Percentiles rank a stretch among this genome's conserved stretches.
phyloP scores from a whole-genome alignment of 176 grass and related monocot genomes.

The Neostapfia colusana region DNA sequence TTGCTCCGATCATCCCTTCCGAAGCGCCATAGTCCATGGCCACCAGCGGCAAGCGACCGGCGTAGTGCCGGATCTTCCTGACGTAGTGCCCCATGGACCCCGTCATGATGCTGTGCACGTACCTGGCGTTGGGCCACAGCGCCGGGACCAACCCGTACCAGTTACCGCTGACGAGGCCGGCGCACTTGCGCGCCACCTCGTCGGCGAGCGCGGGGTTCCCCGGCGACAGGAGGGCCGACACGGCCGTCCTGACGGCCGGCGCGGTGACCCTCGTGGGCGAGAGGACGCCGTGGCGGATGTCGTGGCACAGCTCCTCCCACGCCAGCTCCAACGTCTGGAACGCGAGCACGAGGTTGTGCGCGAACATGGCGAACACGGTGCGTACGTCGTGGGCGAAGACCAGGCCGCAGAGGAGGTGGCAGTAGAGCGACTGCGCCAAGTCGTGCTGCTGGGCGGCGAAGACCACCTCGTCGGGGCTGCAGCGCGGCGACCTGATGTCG shows the following conservation, averaged over 20 bases:
- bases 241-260: conserved; percentile 49
- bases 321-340: conserved; percentile 66
- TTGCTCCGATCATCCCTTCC: conserved; percentile 70
- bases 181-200: conserved; percentile 52
- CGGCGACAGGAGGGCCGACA: conserved; percentile 26
- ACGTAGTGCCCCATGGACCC: conserved; percentile 90
- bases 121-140: conserved; percentile 77
- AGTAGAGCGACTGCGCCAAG: conserved; percentile 77
- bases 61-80: conserved; percentile 72
- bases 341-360: conserved; percentile 73
- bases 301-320: conserved; percentile 68
- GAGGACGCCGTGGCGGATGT: conserved; percentile 61
- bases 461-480: conserved; percentile 75
- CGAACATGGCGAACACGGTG: conserved; percentile 68
- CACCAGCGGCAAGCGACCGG: conserved; percentile 58
- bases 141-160: conserved; percentile 74
- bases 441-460: conserved; percentile 48
- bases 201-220: conserved; percentile 57
- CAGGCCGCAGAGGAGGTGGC: conserved; percentile 85
- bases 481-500: conserved; percentile 58
- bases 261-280: conserved; percentile 51
- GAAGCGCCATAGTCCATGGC: conserved; percentile 88
- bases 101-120: conserved; percentile 81
- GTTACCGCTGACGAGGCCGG: background rate
- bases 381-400: conserved; percentile 59